Percentiles rank a stretch among this genome's conserved stretches.
phyloP scores from a whole-genome alignment of 768 basidiomycete genomes.

The Lactarius quietus region DNA sequence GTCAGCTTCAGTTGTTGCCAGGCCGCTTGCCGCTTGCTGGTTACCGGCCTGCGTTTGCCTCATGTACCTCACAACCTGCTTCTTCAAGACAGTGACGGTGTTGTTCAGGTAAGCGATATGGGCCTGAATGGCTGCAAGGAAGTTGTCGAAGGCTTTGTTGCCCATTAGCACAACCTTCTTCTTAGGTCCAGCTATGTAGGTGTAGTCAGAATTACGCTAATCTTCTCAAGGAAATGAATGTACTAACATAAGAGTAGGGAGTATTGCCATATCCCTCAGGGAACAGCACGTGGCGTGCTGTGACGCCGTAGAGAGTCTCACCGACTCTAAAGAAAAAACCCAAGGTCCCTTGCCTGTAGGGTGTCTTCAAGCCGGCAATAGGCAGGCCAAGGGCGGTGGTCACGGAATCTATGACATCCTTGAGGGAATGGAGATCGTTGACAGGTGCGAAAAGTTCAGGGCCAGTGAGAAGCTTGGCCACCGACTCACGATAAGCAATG shows the following conservation, averaged over 20 bases:
- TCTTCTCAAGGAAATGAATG: neutral
- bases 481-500: constrained; percentile 31
- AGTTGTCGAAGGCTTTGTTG: neutral
- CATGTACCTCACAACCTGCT: neutral
- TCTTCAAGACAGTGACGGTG: neutral
- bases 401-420: constrained; percentile 8
- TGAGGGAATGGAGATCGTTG: constrained; percentile 30
- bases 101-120: neutral
- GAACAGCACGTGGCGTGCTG: too few relatives aligned
- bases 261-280: too few relatives aligned
- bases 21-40: neutral
- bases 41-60: neutral
- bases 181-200: constrained; percentile 1
- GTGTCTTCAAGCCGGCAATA: too few relatives aligned
- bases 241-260: constrained; percentile 19
- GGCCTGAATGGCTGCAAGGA: neutral
- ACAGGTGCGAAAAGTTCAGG: constrained; percentile 29
- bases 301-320: too few relatives aligned
- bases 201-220: neutral
- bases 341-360: too few relatives aligned
- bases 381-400: too few relatives aligned
- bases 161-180: neutral
- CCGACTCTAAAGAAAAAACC: too few relatives aligned
- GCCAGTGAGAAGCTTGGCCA: constrained; percentile 18
- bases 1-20: neutral